Evolutionary conservation across 345 rosid genomes (phyloP), one percentile per base, ranked within the genome.

Genomic region (Sonneratia alba): DNA sequence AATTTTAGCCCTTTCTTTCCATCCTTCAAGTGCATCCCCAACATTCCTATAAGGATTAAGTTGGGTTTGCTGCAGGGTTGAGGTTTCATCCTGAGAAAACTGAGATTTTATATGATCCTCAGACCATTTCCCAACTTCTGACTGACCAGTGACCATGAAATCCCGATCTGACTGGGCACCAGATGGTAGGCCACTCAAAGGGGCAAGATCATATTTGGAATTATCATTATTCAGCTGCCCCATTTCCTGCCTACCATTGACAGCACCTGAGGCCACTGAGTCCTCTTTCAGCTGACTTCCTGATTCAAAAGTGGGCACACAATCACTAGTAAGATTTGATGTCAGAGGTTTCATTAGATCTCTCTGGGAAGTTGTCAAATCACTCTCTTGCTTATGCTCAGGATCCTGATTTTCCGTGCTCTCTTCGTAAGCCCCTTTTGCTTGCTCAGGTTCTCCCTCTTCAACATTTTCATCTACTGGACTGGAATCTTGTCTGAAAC

Each of bases 1-100:
- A 49, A 92, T 84, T 79, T 74, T 87, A 59, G 85, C 91, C 84
- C 93, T 88, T 78, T 95, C 97, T 75, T 92, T 95, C 97, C 99
- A 95, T 71, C 87, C 90, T 82, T 90, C 85, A 77, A 90, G 83
- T 47, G 97, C 99, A 87, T 89, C 87, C 56, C 97, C 99, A 64
- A 88, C 83, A 66, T 78, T 92, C 76, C 97, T 78, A 40, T 90
- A 92, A 57, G 93, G 97, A 71, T 95, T 95, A 21, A 86, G 85
- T 77, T 79, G 86, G 71, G 77, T 79, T 76, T 83, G 87, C 74
- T 79, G 85, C 75, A 75, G 53, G 56, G 80, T 32, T 36, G 85
- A 78, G 61, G 88, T 64, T 77, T 87, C 90, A 63, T 73, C 79
- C 76, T 67, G 79, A 71, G 92, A 66, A 38, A 77, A 61, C 70